Evolutionary conservation across 2,329 filamentous ascomycete genomes (phyloP), one percentile per base, ranked within the genome.

Genomic region (Endothia cerciana): DNA sequence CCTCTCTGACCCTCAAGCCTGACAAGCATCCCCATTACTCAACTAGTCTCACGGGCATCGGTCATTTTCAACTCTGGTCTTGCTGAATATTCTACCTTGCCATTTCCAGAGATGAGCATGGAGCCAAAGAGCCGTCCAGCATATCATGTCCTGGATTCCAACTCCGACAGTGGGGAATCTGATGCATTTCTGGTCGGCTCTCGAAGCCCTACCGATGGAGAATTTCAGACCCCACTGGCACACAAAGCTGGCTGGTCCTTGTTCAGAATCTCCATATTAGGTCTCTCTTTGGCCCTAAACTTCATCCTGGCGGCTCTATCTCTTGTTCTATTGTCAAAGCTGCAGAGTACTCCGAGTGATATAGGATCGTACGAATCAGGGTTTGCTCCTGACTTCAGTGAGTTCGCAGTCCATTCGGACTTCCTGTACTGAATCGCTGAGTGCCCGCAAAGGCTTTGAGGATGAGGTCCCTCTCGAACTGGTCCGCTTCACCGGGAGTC

Each of bases 401-500:
- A 58, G 61, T 63, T 1, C 5, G 19, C 38, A 38, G 40, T 1
- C 17, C 38, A 43, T n/a, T n/a, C n/a, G n/a, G 6, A 17, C 38
- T 13, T 25, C 1, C 28, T 17, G 36, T n/a, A 22, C 30, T 28
- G 11, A 17, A n/a, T 45, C 17, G 10, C 25, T 25, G 17, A 51
- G 4, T 25, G 7, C 15, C n/a, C 2, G 25, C n/a, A 25, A 8
- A 62, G 60, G 47, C 33, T 63, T 63, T 11, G 7, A 28, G 10
- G 4, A 49, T 6, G n/a, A 40, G 30, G 53, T 47, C 2, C 61
- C 61, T 10, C 51, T 63, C 4, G 28, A 49, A 13, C 19, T 47
- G 15, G 61, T 63, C 17, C 61, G 61, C 17, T 63, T 63, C 40
- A 63, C n/a, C 2, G 61, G 51, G 8, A 63, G 53, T 15, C 61